Conservation (phyloP, 192 early-diverging fungal species). For the Dissophora ornata region DNA sequence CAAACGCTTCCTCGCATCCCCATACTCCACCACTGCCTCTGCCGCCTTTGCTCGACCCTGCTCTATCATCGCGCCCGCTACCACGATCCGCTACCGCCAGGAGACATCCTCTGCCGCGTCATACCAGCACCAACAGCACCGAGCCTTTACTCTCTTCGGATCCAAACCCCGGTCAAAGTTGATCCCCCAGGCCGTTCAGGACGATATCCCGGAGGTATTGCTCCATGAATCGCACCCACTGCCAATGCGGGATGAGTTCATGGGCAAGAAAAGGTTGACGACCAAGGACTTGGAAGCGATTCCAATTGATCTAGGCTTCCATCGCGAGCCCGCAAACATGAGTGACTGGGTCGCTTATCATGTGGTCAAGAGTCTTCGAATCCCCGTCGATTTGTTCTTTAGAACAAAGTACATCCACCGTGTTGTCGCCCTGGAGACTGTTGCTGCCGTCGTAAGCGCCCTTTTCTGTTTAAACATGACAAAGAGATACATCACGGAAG, state of each 20-base stretch:
- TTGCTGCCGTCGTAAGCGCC: conserved; percentile 66
- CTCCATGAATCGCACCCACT: conserved; percentile 44
- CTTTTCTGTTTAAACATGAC: background rate
- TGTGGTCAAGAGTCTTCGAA: conserved; percentile 71
- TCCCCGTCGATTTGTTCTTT: conserved; percentile 77
- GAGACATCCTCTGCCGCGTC: background rate
- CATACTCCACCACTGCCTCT: background rate
- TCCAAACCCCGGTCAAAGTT: background rate
- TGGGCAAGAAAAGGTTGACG: conserved; percentile 59
- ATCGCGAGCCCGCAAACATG: conserved; percentile 67
- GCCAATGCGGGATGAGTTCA: conserved; percentile 75
- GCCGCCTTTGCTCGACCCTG: conserved; percentile 19
- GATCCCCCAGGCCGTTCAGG: conserved; percentile 41
- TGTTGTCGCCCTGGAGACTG: conserved; percentile 82
- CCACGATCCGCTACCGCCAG: conserved; percentile 37
- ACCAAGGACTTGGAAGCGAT: conserved; percentile 69
- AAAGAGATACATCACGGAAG: too few relatives aligned
- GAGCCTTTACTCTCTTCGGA: conserved; percentile 28
- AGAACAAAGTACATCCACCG: conserved; percentile 80
- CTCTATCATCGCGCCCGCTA: conserved; percentile 34
- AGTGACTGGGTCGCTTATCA: conserved; percentile 73
- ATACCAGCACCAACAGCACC: conserved; percentile 4
- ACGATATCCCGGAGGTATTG: conserved; percentile 28
- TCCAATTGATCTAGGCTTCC: conserved; percentile 69
- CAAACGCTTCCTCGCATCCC: conserved; percentile 14